Percentiles rank a stretch among this genome's conserved stretches.
Evolutionary conservation across 768 basidiomycete species (phyloP).

Genomic region (Lentinula sp.): DNA sequence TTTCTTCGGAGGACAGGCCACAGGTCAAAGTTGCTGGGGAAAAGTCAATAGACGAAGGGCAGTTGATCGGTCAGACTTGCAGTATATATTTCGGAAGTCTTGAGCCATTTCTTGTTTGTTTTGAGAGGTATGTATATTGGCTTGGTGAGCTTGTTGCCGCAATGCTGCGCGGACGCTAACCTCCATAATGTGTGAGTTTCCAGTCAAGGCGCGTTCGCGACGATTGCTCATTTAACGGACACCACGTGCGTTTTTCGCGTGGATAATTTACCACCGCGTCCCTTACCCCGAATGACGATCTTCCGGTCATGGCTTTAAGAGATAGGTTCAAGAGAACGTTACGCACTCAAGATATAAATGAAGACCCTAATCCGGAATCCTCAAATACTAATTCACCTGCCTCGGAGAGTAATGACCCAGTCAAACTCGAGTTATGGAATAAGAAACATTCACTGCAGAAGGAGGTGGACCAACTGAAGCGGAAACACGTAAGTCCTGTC

Average conservation of each 20-base stretch:
- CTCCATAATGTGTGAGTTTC: not conserved
- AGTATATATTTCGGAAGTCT: not conserved
- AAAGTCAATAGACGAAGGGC: not conserved
- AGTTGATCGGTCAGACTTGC: not conserved
- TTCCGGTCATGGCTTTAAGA: not conserved
- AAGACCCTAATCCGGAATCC: not conserved
- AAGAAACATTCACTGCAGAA: slow-evolving; percentile 1
- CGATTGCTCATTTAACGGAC: not conserved
- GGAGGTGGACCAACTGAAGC: slow-evolving; percentile 4
- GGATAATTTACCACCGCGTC: not conserved
- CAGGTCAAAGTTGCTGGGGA: not conserved
- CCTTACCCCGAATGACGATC: not conserved
- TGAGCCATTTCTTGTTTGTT: not conserved
- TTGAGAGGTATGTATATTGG: not conserved
- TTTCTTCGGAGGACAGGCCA: not conserved
- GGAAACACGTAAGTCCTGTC: not conserved
- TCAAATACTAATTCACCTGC: not conserved
- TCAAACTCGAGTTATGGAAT: not conserved
- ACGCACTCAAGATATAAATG: not conserved
- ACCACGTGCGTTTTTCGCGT: not conserved
- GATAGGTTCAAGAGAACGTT: not conserved
- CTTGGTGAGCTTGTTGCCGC: not conserved
- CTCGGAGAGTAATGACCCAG: not conserved
- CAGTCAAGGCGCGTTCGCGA: not conserved
- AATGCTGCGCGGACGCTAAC: not conserved